Base-by-base conservation (phyloP, 2,329 filamentous ascomycete genomes). In the Apiospora saccharicola region DNA sequence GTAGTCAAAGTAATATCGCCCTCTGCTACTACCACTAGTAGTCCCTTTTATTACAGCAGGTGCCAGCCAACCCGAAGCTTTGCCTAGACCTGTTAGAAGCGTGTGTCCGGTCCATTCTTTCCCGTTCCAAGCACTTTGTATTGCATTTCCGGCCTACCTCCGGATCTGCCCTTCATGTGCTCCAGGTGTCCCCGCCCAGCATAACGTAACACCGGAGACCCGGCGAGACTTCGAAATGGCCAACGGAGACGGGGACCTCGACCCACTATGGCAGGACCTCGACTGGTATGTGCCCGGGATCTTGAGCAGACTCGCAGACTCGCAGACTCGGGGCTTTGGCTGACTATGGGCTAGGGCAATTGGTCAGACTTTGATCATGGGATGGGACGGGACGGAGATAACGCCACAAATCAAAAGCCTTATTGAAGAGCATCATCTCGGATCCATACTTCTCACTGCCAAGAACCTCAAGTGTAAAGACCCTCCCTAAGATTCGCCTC, bases 391-490 rank as follows among this genome's bases (percentile, higher is more conserved):
- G 74, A 94, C 92, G 71, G 90, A 93, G 80, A 91, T 96, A 71
- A 96, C 93, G 37, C 93, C 93, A 73, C 93, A 95, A 82, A 95
- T 96, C 80, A 90, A 90, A 75, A 91, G 90, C 77, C 88, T 95
- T 76, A 96, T 97, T 78, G 91, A 94, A 81, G 89, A 94, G 76
- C 91, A 96, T 81, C 93, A 98, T 81, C 87, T 99, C 68, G 96
- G 96, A 71, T 96, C 94, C 70, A 93, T 98, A 79, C 86, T 95
- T 73, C 84, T 96, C 74, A 95, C 93, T 51, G 93, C 93, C 74
- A 96, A 95, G 85, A 96, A 96, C 76, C 86, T 96, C 71, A 94
- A 94, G 87, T 94, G 94, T 96, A 83, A 81, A 87, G 78, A 30
- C 30, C 68, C 47, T 22, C 22, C 12, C n/a, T 3, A 16, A 10